These are phyloP conservation scores for Psilocybe cyanescens DNA, from an alignment of 768 basidiomycete genomes.

Conservation along the genomic window DNA sequence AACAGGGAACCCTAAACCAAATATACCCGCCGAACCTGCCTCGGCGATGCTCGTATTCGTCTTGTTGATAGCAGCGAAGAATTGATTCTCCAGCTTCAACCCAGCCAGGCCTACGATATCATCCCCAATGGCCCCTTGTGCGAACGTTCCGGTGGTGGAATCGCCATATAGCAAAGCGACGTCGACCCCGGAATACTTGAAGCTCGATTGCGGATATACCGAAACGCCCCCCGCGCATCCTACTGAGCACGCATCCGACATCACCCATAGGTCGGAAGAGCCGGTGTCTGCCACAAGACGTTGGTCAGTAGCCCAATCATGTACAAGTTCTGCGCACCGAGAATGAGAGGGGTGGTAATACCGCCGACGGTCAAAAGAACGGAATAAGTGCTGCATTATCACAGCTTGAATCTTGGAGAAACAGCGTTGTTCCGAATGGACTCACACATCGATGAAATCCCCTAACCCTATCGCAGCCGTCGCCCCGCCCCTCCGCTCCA, in stretches of 20 bases:
- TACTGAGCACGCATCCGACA: constrained; percentile 58
- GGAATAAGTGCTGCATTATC: constrained; percentile 57
- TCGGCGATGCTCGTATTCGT: constrained; percentile 69
- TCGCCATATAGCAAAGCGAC: constrained; percentile 69
- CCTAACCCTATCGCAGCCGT: constrained; percentile 55
- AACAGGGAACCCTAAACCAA: constrained; percentile 76
- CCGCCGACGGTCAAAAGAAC: constrained; percentile 62
- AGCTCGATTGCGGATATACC: constrained; percentile 54
- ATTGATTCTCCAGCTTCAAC: constrained; percentile 52
- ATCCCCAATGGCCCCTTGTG: constrained; percentile 62
- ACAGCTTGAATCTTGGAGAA: background rate
- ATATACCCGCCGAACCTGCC: constrained; percentile 64
- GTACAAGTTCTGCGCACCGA: constrained; percentile 46
- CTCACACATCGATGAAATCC: constrained; percentile 66
- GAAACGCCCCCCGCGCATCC: constrained; percentile 42
- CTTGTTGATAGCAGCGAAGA: constrained; percentile 66
- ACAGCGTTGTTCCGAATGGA: constrained; percentile 6
- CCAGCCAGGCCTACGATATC: constrained; percentile 61
- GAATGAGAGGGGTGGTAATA: constrained; percentile 54
- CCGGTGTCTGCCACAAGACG: constrained; percentile 60
- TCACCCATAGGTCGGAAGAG: constrained; percentile 78
- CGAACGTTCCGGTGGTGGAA: constrained; percentile 70
- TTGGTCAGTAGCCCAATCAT: background rate
- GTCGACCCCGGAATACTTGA: constrained; percentile 50
- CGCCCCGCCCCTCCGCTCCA: constrained; percentile 33